A percentile compares a stretch with the other conserved stretches of the same genome.
These are phyloP conservation scores for Saccharomycopsis crataegensis DNA, from an alignment of 1,139 yeast genomes.

Conservation along the genomic window DNA sequence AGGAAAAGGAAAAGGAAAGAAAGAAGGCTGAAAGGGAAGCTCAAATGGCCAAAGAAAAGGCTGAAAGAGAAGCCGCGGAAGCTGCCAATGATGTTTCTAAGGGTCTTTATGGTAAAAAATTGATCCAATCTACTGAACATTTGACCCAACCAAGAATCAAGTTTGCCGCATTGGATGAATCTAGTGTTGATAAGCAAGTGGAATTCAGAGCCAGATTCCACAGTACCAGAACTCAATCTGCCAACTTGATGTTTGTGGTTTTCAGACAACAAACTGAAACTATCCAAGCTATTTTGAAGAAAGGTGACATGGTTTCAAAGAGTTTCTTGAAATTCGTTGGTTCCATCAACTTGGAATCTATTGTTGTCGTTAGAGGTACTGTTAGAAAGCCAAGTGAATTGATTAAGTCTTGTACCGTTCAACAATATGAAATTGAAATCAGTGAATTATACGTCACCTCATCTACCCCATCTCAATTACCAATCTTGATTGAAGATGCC, in stretches of 20 bases:
- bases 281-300: constrained; percentile 78
- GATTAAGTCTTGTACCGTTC: constrained; percentile 85
- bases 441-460: constrained; percentile 67
- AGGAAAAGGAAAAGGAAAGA: constrained; percentile 85
- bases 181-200: constrained; percentile 72
- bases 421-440: constrained; percentile 80
- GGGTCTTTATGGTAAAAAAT: constrained; percentile 83
- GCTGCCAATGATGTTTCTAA: constrained; percentile 80
- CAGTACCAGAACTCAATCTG: constrained; percentile 90
- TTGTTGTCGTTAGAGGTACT: constrained; percentile 82
- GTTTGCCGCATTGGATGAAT: constrained; percentile 44
- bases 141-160: constrained; percentile 54
- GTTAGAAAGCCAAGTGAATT: constrained; percentile 81
- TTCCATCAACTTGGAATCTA: constrained; percentile 76
- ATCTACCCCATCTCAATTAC: constrained; percentile 88
- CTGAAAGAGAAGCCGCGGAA: constrained; percentile 73
- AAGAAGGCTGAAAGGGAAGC: constrained; percentile 93
- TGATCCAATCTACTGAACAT: constrained; percentile 67
- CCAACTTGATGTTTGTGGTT: constrained; percentile 83
- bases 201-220: constrained; percentile 91
- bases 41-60: constrained; percentile 78
- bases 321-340: constrained; percentile 98
- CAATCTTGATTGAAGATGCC: constrained; percentile 94
- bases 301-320: constrained; percentile 64
- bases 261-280: constrained; percentile 82